Evolutionary conservation across 139 green algal genomes (phyloP), one percentile per base, ranked within the genome.

Genomic region (Asterochloris erici): DNA sequence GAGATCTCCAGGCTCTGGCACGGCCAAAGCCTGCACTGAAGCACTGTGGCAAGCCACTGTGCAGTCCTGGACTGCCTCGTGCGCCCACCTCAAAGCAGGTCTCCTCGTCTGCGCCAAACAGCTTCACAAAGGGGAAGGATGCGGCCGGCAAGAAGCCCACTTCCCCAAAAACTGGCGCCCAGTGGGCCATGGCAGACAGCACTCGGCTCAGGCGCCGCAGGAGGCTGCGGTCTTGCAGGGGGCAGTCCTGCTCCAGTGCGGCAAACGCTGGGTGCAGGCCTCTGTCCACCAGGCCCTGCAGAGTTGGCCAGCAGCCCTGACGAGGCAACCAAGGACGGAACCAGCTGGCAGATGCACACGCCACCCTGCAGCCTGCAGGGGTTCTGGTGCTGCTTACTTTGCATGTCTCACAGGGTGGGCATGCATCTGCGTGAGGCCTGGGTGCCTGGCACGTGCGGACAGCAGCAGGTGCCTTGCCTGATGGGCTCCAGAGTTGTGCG

Each of bases 121-220:
- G 74, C 74, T 92, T 89, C 10, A 95, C 89, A 77, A 95, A 91
- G 2, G 91, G 90, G 81, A 94, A 93, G 9, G 85, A 87, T 62
- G 92, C 75, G 70, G 82, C 82, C 0, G 91, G 89, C 75, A 93
- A 74, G 73, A 93, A 93, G 23, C 77, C 83, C 1, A 84, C 75
- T 66, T 85, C 82, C 26, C 83, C 83, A 29, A 89, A 86, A 24
- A 87, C 29, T 0, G 86, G 86, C 19, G 78, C 92, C 91, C 91
- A 95, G 79, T 93, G 88, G 21, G 91, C 88, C 38, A 94, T 84
- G 73, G 88, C 83, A 1, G 88, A 93, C 63, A 95, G 85, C 12
- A 82, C 82, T n/a, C 78, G 38, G 6, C 82, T 78, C 28, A 95
- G 83, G 10, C 88, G 79, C 27, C 82, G 64, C 28, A 87, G 70